phyloP scores from a whole-genome alignment of 306 rosid species.

The Clitoria ternatea region DNA sequence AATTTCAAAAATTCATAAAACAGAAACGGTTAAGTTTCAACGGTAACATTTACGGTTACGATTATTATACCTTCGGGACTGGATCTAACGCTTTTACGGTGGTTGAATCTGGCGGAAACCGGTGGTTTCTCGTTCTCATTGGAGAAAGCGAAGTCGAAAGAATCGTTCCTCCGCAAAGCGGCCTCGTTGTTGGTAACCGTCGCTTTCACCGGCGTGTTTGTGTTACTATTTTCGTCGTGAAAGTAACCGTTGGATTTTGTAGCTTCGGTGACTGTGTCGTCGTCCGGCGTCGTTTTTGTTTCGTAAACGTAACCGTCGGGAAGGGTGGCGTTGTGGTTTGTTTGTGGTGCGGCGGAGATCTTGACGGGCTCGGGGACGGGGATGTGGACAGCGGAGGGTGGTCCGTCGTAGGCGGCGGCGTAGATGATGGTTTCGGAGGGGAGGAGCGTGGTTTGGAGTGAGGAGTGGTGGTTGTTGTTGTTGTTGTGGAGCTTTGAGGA shows the following conservation, averaged over 20 bases:
- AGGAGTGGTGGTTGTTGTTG: slow-evolving; percentile 16
- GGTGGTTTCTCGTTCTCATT: slow-evolving; percentile 68
- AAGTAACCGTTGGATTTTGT: background rate
- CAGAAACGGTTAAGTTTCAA: background rate
- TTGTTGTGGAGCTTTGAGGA: slow-evolving; percentile 60
- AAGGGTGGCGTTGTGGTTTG: background rate
- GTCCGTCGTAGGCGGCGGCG: background rate
- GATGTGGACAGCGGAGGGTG: background rate
- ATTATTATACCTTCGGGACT: slow-evolving; percentile 63
- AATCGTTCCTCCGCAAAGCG: slow-evolving; percentile 39
- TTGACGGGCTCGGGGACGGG: background rate
- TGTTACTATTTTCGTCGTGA: slow-evolving; percentile 21
- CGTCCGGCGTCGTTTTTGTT: background rate
- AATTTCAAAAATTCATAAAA: background rate
- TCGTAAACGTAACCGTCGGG: slow-evolving; percentile 5
- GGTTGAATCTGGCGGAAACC: slow-evolving; percentile 51
- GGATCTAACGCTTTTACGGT: slow-evolving; percentile 53
- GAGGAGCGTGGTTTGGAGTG: background rate
- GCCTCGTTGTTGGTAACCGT: slow-evolving; percentile 12
- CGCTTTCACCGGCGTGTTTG: slow-evolving; percentile 15
- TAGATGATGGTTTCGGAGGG: background rate
- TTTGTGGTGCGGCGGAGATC: background rate
- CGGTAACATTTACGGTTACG: background rate
- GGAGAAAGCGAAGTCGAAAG: slow-evolving; percentile 37
- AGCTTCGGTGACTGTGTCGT: background rate